A percentile compares a stretch with the other conserved stretches of the same genome.
phyloP scores from a whole-genome alignment of 2,329 filamentous ascomycete species.

The Penicillium concentricum region DNA sequence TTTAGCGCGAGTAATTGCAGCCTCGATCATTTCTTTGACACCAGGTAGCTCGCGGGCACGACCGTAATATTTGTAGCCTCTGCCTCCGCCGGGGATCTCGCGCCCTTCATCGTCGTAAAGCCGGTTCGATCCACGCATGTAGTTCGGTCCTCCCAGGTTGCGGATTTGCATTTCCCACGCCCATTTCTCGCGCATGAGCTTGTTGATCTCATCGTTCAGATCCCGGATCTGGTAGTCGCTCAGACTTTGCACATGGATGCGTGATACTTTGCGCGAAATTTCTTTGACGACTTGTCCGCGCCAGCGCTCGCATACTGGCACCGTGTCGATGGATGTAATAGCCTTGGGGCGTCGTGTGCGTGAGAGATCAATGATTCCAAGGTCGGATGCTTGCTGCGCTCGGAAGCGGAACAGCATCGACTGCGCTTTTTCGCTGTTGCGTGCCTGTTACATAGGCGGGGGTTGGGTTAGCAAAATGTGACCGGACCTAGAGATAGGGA shows the following conservation, averaged over 20 bases:
- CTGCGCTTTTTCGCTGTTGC: conserved; percentile 97
- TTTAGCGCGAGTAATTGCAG: conserved; percentile 61
- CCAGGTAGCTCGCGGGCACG: conserved; percentile 85
- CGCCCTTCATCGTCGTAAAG: conserved; percentile 72
- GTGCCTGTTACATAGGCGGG: conserved; percentile 60
- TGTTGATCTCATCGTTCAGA: conserved; percentile 99
- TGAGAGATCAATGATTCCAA: conserved; percentile 92
- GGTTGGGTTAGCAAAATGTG: conserved; percentile 22
- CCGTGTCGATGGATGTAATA: conserved; percentile 80
- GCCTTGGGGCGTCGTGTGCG: conserved; percentile 85
- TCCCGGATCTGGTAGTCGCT: conserved; percentile 97
- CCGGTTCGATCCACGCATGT: conserved; percentile 73
- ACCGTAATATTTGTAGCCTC: conserved; percentile 93
- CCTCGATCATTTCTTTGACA: conserved; percentile 94
- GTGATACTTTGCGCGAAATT: conserved; percentile 92
- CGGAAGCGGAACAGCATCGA: conserved; percentile 99
- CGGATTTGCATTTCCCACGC: conserved; percentile 98
- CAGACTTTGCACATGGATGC: conserved; percentile 88
- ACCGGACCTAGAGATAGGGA: neutral
- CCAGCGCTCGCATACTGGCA: conserved; percentile 94
- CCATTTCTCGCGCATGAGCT: conserved; percentile 97
- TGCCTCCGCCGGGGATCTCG: conserved; percentile 70
- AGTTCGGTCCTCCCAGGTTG: conserved; percentile 94
- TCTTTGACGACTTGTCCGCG: conserved; percentile 96
- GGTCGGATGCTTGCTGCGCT: conserved; percentile 91